Base-by-base conservation (phyloP, 768 basidiomycete genomes). In the Russula compacta region DNA sequence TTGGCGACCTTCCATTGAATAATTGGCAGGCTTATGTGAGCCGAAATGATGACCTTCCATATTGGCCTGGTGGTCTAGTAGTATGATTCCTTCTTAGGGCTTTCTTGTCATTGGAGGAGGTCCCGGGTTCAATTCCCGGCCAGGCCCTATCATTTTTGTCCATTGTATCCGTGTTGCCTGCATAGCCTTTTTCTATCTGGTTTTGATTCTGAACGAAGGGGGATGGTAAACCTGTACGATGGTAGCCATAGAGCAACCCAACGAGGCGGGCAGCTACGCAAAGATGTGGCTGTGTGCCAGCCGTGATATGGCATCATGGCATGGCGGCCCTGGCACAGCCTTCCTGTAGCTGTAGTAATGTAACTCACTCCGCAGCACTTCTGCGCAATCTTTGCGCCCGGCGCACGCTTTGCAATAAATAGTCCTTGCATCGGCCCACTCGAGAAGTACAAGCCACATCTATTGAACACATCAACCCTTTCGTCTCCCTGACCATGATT, bases 111-210 rank as follows among this genome's bases (percentile, higher is more conserved):
- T 58, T 85, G 81, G 84, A 85, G 85, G 85, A 87, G 86, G 86
- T 86, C 84, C 84, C 81, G 84, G 85, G 86, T 87, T 88, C 85
- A 86, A 87, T 86, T 86, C 85, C 84, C 84, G 81, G 84, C 80
- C 78, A 84, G 83, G 85, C 83, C 84, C 79, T 46, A 11, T 10
- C 6, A 4, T 36, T 58, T 52, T 62, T 62, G 21, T 47, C 47
- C 36, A 15, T 51, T 32, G 32, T 50, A 5, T 52, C 21, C 9
- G 35, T 49, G 15, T 33, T 3, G 12, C 15, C 6, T 49, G 12
- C 32, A 29, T 49, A n/a, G 15, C 33, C 4, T 50, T 50, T 17
- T 32, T 40, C 6, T 14, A 29, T 29, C 24, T 29, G 24, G 1
- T 29, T 29, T 29, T 29, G 1, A 2, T 29, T 29, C 24, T 29